Conservation (phyloP, 2,329 filamentous ascomycete species). For the Penicillium sp. region DNA sequence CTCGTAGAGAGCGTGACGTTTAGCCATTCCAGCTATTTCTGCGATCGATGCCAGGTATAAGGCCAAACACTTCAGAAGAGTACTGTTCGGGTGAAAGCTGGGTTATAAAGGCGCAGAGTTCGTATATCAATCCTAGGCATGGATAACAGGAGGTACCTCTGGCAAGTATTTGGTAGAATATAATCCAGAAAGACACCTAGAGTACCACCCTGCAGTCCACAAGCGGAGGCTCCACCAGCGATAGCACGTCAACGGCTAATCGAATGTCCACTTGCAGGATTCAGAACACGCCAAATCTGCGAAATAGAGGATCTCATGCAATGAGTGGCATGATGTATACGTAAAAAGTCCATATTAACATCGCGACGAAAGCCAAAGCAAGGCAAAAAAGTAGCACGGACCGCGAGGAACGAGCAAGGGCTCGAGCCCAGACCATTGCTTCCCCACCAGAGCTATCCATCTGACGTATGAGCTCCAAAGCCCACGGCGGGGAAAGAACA, state of each 20-base stretch:
- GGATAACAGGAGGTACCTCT: background rate
- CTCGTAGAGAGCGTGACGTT: background rate
- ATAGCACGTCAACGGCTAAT: background rate
- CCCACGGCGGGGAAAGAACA: background rate
- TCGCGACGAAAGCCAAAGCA: background rate
- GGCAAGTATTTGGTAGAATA: background rate
- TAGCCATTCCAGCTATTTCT: background rate
- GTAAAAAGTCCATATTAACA: background rate
- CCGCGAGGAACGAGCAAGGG: background rate
- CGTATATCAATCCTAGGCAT: background rate
- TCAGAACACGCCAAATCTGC: background rate
- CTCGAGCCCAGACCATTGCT: background rate
- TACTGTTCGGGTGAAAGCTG: background rate
- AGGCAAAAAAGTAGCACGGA: background rate
- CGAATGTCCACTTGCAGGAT: background rate
- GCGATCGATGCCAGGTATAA: background rate
- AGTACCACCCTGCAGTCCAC: background rate
- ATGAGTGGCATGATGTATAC: background rate
- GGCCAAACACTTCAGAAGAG: background rate
- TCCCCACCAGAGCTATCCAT: conserved; percentile 1
- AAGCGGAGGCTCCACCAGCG: too few species aligned
- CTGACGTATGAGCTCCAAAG: background rate
- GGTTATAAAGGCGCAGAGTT: background rate
- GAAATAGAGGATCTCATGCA: background rate
- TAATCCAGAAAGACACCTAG: background rate